These are phyloP conservation scores for Aspergillus nanangensis DNA, from an alignment of 495 filamentous ascomycete species.

Conservation along the genomic window DNA sequence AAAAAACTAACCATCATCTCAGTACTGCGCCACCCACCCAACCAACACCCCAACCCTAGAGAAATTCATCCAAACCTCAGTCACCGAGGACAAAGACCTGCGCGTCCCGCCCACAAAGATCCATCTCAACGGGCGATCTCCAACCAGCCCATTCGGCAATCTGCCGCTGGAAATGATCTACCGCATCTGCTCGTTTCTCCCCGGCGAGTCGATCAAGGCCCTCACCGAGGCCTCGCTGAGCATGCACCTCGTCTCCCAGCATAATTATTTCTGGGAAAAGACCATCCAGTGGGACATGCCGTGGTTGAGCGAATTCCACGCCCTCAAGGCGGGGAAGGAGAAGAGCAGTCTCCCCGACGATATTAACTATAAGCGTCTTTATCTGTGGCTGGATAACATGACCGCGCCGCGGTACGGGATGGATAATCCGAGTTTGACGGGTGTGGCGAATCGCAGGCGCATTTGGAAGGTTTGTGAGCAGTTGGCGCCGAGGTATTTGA, in stretches of 20 bases:
- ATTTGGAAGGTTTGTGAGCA: conserved; percentile 18
- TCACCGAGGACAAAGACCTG: conserved; percentile 4
- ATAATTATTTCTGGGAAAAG: conserved; percentile 17
- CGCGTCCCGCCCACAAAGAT: conserved; percentile 2
- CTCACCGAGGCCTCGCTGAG: conserved; percentile 14
- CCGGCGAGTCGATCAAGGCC: conserved; percentile 9
- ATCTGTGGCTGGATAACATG: conserved; percentile 12
- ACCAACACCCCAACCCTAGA: conserved; percentile 8
- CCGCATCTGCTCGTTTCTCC: conserved; percentile 17
- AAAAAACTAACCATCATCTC: not conserved
- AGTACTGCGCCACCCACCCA: conserved; percentile 18
- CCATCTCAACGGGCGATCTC: conserved; percentile 3
- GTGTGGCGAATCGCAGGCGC: conserved; percentile 14
- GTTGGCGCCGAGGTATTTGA: conserved; percentile 4
- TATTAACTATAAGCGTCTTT: conserved; percentile 15
- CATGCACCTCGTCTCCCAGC: conserved; percentile 13
- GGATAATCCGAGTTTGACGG: conserved; percentile 11
- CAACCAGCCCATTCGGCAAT: conserved; percentile 12
- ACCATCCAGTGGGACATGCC: conserved; percentile 18
- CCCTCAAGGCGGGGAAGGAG: not conserved
- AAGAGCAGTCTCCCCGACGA: not conserved
- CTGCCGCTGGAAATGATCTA: conserved; percentile 14
- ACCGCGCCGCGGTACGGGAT: conserved; percentile 15
- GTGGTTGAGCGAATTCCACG: conserved; percentile 15
- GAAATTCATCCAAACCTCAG: conserved; percentile 5